Conservation (phyloP, 1,284 basidiomycete species). For the Gymnopus androsaceus region DNA sequence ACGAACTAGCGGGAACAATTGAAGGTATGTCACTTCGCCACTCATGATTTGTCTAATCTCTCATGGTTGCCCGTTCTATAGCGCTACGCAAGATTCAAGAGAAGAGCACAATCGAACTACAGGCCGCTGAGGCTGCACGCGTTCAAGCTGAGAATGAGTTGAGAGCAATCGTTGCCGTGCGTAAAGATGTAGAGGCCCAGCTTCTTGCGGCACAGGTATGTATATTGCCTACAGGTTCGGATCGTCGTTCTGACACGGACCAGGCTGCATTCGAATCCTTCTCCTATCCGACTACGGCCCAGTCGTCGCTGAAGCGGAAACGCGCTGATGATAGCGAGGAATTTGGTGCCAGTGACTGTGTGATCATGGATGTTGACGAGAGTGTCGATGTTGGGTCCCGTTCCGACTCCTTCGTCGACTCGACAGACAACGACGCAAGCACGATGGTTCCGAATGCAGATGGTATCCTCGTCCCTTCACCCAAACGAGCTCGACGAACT, state of each 20-base stretch:
- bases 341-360: not conserved
- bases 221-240: not conserved
- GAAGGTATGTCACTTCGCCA: not conserved
- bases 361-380: not conserved
- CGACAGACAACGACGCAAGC: slow-evolving; percentile 2
- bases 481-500: slow-evolving; percentile 44
- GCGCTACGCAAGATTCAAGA: slow-evolving; percentile 36
- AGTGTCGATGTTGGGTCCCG: not conserved
- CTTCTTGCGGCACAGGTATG: slow-evolving; percentile 3
- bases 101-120: slow-evolving; percentile 33
- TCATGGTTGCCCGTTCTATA: slow-evolving; percentile 11
- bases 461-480: slow-evolving; percentile 24
- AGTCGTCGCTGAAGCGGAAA: slow-evolving; percentile 45
- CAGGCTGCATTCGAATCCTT: slow-evolving; percentile 1
- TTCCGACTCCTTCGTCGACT: not conserved
- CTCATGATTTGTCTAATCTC: not conserved
- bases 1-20: not conserved
- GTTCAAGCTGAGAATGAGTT: slow-evolving; percentile 24
- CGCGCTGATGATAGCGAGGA: slow-evolving; percentile 36
- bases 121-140: slow-evolving; percentile 32
- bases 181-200: slow-evolving; percentile 8
- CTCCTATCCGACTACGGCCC: slow-evolving; percentile 17
- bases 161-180: not conserved
- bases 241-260: not conserved
- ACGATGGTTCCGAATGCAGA: slow-evolving; percentile 12